phyloP scores from a whole-genome alignment of 345 rosid species.

The Pseudoturritis turrita region DNA sequence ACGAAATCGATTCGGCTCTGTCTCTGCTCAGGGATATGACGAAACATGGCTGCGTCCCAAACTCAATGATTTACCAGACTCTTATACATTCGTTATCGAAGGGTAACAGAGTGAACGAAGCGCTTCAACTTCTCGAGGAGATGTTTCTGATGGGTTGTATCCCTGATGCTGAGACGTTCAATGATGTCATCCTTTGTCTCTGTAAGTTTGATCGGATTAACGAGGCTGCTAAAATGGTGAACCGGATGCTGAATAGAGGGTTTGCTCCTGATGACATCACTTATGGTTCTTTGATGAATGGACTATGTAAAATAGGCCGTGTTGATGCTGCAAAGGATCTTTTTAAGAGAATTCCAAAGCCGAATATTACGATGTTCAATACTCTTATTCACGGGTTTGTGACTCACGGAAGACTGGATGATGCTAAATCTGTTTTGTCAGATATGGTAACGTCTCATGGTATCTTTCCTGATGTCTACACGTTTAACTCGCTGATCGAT shows the following conservation, averaged over 20 bases:
- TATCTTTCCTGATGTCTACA: slow-evolving; percentile 48
- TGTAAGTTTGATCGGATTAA: slow-evolving; percentile 61
- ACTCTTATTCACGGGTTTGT: slow-evolving; percentile 72
- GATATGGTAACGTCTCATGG: slow-evolving; percentile 35
- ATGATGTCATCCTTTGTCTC: slow-evolving; percentile 61
- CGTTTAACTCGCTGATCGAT: slow-evolving; percentile 58
- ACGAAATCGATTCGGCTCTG: slow-evolving; percentile 68
- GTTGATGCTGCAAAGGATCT: slow-evolving; percentile 75
- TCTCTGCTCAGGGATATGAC: slow-evolving; percentile 78
- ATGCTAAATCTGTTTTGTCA: slow-evolving; percentile 51
- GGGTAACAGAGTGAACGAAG: slow-evolving; percentile 60
- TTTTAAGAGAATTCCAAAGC: slow-evolving; percentile 40
- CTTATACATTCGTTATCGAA: slow-evolving; percentile 70
- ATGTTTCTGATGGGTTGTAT: slow-evolving; percentile 81
- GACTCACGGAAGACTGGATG: slow-evolving; percentile 49
- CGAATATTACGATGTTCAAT: slow-evolving; percentile 54
- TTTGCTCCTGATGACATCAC: slow-evolving; percentile 60
- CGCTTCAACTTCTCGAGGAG: slow-evolving; percentile 67
- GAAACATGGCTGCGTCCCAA: slow-evolving; percentile 79
- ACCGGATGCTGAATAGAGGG: slow-evolving; percentile 75
- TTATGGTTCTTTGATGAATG: slow-evolving; percentile 63
- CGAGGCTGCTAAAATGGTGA: slow-evolving; percentile 67
- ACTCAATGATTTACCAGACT: slow-evolving; percentile 68
- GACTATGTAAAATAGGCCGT: slow-evolving; percentile 53
- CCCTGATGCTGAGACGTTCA: slow-evolving; percentile 81